Base-by-base conservation (phyloP, 495 filamentous ascomycete genomes). In the Aspergillus nidulans region DNA sequence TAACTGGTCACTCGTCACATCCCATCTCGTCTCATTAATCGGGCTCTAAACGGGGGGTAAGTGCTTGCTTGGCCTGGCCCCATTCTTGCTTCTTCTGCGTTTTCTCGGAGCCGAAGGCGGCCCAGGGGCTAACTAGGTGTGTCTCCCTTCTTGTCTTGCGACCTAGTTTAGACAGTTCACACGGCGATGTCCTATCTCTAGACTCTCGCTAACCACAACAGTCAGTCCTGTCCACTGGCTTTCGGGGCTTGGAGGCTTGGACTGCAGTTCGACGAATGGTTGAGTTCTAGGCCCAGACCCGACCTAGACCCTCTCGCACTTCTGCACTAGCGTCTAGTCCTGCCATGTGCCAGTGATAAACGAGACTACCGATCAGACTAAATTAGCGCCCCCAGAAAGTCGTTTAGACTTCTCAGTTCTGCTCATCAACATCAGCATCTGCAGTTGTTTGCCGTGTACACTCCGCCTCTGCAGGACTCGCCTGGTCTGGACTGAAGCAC, bases 401-500 rank as follows among this genome's bases (percentile, higher is more conserved):
- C 21, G 48, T 24, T 30, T 15, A n/a, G 42, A 40, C 12, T 38
- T 46, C 41, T 25, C 16, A 47, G 3, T n/a, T 34, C 30, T 19
- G 45, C 32, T 49, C 21, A 16, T 36, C 19, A 47, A 36, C 21
- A 16, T 36, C 19, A 49, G 28, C n/a, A 9, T 19, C 10, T 23
- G 20, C 6, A 24, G 48, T 51, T n/a, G 38, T 50, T 21, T 50
- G 34, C 38, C 34, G 32, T 34, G 48, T 34, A 56, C 20, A 28
- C 15, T 25, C 28, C 16, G 20, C 16, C 16, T 21, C 38, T 24
- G 36, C 28, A 26, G 52, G 52, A 55, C 52, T 55, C 52, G 32
- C 41, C 52, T 55, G 52, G 57, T 30, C 52, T 41, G 52, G 52
- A 32, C 56, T 51, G 47, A 51, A 59, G 47, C 56, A 44, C 52